phyloP scores from a whole-genome alignment of 106 monocot species.

The Apostasia ramifera region DNA sequence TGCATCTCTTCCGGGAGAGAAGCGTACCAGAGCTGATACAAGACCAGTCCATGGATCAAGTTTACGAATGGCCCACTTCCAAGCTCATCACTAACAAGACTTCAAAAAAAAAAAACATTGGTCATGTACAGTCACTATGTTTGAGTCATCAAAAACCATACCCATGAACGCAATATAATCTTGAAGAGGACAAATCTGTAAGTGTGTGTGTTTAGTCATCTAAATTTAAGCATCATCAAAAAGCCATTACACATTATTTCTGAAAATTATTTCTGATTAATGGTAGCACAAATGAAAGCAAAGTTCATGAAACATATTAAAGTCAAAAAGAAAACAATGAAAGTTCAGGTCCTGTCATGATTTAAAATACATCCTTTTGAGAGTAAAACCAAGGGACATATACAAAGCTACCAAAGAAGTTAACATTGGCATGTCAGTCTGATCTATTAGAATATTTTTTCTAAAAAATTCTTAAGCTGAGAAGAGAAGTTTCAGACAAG shows the following conservation, averaged over 20 bases:
- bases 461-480: no score
- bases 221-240: neutral
- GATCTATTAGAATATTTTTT: no score
- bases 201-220: neutral
- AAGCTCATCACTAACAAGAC: constrained; percentile 43
- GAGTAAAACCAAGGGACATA: no score
- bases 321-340: no score
- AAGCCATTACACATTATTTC: neutral
- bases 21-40: constrained; percentile 69
- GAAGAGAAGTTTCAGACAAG: no score
- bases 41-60: constrained; percentile 58
- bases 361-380: no score
- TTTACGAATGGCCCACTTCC: constrained; percentile 40
- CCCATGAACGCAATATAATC: neutral
- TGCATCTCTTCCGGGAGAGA: constrained; percentile 50
- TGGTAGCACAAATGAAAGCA: no score
- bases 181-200: neutral
- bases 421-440: no score
- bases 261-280: neutral
- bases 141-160: neutral
- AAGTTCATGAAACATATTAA: no score
- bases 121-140: constrained; percentile 1
- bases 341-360: no score
- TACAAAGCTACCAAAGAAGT: no score
- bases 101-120: constrained; percentile 13